Base-by-base conservation (phyloP, 345 rosid genomes). In the Syzygium oleosum region DNA sequence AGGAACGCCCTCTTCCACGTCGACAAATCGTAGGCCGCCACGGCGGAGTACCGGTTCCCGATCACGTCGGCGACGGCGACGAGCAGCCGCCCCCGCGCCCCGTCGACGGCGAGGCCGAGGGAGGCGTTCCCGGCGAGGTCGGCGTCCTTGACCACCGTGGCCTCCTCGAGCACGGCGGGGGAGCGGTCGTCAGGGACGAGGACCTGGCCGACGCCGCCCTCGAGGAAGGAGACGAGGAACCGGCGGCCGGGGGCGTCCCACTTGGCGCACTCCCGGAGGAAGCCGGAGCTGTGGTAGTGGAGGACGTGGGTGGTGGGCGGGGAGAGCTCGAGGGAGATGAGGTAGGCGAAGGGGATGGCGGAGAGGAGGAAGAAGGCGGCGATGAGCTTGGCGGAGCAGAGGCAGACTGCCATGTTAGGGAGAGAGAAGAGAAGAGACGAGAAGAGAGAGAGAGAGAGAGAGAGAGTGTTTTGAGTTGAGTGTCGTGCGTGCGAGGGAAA, bases 11-110 rank as follows among this genome's bases (percentile, higher is more conserved):
- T 95, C 54, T 91, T 87, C 98, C 98, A 95, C 84, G 99, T 91
- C 89, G 95, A 91, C 96, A 96, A 55, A 86, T 97, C 99, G 88
- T 95, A 97, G 25, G 98, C 97, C n/a, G 93, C 97, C n/a, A 97
- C 85, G 7, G 92, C 98, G 58, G 92, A 91, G 85, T 91, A 97
- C 15, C 91, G 91, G 31, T 94, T 91, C 61, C 97, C 91, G 14
- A 97, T 49, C 55, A 94, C 19, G 79, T 97, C 98, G n/a, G 93
- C 92, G 55, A 92, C 91, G 58, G 90, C 95, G 87, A 96, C 97
- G 46, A 97, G 92, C 51, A 97, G 90, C 58, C 98, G 96, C 88
- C 95, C 96, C 92, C 97, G 91, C 7, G 90, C 90, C 9, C 90
- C 90, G 90, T 97, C 99, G 49, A 97, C 85, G 85, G 85, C 87